These are phyloP conservation scores for Ascosphaera pollenicola DNA, from an alignment of 2,329 filamentous ascomycete species.

Conservation along the genomic window DNA sequence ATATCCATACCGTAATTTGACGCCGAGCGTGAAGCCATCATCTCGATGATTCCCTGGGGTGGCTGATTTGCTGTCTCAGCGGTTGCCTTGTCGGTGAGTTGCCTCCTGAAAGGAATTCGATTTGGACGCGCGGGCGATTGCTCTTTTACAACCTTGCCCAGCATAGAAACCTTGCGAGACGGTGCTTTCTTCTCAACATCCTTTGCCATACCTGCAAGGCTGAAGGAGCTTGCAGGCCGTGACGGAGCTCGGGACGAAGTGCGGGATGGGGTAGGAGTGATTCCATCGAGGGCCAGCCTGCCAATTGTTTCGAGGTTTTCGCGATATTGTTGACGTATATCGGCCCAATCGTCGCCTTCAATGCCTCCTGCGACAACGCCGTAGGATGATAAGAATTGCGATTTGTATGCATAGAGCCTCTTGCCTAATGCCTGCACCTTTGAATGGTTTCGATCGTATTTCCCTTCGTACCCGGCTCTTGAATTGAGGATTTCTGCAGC, in stretches of 20 bases:
- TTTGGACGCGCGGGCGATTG: no score
- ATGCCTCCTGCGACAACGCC: constrained; percentile 19
- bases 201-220: no score
- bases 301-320: constrained; percentile 22
- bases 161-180: no score
- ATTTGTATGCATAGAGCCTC: constrained; percentile 20
- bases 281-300: constrained; percentile 14
- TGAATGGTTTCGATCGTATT: constrained; percentile 19
- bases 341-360: constrained; percentile 16
- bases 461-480: constrained; percentile 12
- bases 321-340: constrained; percentile 19
- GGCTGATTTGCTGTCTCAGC: no score
- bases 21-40: no score
- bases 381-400: constrained; percentile 19
- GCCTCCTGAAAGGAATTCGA: no score
- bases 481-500: constrained; percentile 24
- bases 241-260: constrained; percentile 7
- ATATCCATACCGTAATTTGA: no score
- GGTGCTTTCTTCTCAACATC: no score
- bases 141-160: no score
- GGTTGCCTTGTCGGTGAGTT: no score
- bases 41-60: no score
- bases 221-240: neutral
- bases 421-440: constrained; percentile 21
- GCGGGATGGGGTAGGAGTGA: constrained; percentile 8